Percentiles rank a stretch among this genome's conserved stretches.
These are phyloP conservation scores for Beauveria bassiana DNA, from an alignment of 2,329 filamentous ascomycete genomes.

Conservation along the genomic window DNA sequence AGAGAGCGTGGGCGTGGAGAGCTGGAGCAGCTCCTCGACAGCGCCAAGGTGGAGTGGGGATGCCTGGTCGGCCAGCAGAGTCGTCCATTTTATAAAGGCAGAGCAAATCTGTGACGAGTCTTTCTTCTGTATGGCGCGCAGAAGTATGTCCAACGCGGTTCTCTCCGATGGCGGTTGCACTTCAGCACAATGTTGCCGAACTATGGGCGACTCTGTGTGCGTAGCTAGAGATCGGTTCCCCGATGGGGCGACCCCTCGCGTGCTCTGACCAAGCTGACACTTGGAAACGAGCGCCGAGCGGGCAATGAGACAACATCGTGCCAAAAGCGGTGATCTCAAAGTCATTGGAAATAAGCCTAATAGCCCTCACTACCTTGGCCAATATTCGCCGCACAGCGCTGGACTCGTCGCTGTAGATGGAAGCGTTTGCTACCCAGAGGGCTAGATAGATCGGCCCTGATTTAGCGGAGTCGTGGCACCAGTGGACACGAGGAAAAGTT, in stretches of 20 bases:
- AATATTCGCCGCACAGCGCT: not conserved
- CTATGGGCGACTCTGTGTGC: constrained; percentile 7
- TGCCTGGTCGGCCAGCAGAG: constrained; percentile 15
- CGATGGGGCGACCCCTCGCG: constrained; percentile 15
- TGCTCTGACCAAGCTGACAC: constrained; percentile 15
- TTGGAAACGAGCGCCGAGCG: not conserved
- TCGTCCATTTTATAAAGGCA: constrained; percentile 22
- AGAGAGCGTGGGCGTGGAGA: constrained; percentile 52
- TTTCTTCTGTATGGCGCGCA: constrained; percentile 25
- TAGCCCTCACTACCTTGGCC: not conserved
- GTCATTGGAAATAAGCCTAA: constrained; percentile 19
- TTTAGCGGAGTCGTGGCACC: not conserved
- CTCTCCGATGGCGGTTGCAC: constrained; percentile 11
- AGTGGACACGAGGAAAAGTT: constrained; percentile 7
- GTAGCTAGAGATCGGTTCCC: constrained; percentile 21
- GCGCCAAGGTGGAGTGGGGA: constrained; percentile 18
- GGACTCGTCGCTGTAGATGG: not conserved
- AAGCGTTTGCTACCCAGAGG: not conserved
- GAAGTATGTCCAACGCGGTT: constrained; percentile 19
- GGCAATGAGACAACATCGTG: constrained; percentile 16
- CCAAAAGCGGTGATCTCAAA: constrained; percentile 20
- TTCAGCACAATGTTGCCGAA: constrained; percentile 9
- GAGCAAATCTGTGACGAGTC: constrained; percentile 18
- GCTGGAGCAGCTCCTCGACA: constrained; percentile 23
- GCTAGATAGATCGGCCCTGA: not conserved